A percentile compares a stretch with the other conserved stretches of the same genome.
Conservation (phyloP, 164 flowering plant genomes). For the Berberis vulgaris region DNA sequence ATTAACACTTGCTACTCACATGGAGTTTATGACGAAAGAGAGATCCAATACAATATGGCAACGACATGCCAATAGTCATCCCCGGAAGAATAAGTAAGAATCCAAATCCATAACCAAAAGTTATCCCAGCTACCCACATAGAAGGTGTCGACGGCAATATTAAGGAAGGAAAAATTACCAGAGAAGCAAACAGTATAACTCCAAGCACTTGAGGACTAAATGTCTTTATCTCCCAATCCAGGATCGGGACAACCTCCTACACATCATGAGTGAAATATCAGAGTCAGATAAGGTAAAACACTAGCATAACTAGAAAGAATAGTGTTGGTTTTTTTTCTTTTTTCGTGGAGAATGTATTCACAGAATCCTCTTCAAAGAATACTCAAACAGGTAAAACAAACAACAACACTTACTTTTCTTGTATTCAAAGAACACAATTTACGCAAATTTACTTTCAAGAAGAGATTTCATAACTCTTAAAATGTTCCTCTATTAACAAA, state of each 20-base stretch:
- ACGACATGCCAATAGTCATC: constrained; percentile 58
- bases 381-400: no score
- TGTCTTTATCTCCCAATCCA: constrained; percentile 72
- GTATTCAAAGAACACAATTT: no score
- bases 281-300: background rate
- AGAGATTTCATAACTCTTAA: no score
- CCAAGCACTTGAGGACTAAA: constrained; percentile 64
- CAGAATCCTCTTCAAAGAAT: no score
- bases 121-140: constrained; percentile 97
- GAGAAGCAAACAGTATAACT: constrained; percentile 58
- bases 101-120: constrained; percentile 90
- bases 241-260: constrained; percentile 71
- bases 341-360: no score
- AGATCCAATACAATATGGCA: constrained; percentile 84
- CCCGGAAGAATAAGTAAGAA: constrained; percentile 64
- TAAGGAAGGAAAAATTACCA: constrained; percentile 71
- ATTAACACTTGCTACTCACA: constrained; percentile 27
- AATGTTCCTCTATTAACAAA: no score
- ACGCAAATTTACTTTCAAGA: no score
- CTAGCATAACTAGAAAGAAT: no score
- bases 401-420: no score
- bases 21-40: constrained; percentile 67
- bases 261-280: background rate
- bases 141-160: constrained; percentile 87
- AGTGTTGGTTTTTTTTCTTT: no score